Conservation (phyloP, 345 rosid genomes). For the Reutealis trisperma region DNA sequence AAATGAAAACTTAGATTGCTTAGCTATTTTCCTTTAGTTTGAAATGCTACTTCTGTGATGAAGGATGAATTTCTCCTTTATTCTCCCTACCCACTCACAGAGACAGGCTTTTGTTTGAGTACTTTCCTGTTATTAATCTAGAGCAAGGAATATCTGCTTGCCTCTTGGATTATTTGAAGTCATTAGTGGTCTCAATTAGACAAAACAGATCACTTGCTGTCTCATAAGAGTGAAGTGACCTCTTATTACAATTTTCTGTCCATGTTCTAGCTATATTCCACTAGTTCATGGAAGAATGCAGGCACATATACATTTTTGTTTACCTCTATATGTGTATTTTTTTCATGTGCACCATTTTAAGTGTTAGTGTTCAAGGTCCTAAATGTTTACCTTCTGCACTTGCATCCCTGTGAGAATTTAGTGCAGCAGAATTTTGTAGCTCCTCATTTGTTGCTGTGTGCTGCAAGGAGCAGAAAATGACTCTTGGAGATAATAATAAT, state of each 20-base stretch:
- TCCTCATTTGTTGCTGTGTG: constrained; percentile 44
- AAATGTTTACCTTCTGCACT: constrained; percentile 49
- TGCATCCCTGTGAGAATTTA: constrained; percentile 33
- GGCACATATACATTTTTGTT: neutral
- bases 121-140: too few species aligned
- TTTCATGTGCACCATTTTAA: neutral
- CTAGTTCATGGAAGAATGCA: neutral
- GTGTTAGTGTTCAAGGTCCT: neutral
- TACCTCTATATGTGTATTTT: too few species aligned
- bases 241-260: neutral
- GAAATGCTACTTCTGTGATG: too few species aligned
- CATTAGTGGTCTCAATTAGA: neutral
- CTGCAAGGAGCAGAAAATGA: constrained; percentile 43
- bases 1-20: too few species aligned
- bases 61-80: too few species aligned
- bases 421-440: constrained; percentile 33
- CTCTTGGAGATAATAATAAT: constrained; percentile 2
- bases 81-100: too few species aligned
- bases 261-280: neutral
- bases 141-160: too few species aligned
- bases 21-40: too few species aligned
- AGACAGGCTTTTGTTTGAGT: too few species aligned
- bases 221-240: neutral
- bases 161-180: too few species aligned
- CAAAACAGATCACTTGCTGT: neutral